Evolutionary conservation across 139 green algal genomes (phyloP).

Genomic region (Chlorella sp.): DNA sequence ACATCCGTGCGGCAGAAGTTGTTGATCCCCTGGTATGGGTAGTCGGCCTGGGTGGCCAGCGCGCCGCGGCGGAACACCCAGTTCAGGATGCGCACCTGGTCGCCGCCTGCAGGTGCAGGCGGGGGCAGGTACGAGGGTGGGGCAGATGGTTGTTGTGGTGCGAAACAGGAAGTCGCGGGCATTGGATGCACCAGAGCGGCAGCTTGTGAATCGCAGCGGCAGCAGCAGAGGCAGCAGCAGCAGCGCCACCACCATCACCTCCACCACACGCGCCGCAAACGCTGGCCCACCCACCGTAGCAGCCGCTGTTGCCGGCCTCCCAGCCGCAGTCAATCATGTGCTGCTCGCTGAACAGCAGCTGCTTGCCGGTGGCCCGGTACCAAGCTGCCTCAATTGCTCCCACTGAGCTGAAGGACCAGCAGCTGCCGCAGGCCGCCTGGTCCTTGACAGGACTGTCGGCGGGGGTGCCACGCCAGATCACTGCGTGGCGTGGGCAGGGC

Average conservation of each 20-base stretch:
- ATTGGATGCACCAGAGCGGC: no score
- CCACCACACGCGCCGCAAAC: not conserved
- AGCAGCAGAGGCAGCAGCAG: not conserved
- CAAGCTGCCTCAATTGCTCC: slow-evolving; percentile 56
- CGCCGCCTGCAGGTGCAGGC: not conserved
- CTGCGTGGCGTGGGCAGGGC: not conserved
- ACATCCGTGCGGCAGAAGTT: slow-evolving; percentile 50
- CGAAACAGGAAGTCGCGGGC: not conserved
- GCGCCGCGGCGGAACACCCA: slow-evolving; percentile 45
- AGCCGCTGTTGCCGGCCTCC: slow-evolving; percentile 52
- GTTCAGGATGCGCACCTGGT: slow-evolving; percentile 48
- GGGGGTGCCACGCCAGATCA: slow-evolving; percentile 55
- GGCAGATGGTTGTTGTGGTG: not conserved
- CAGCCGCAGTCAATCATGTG: slow-evolving; percentile 69
- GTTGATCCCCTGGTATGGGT: slow-evolving; percentile 61
- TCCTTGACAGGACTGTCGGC: slow-evolving; percentile 70
- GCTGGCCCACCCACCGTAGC: slow-evolving; percentile 37
- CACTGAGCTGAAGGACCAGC: slow-evolving; percentile 51
- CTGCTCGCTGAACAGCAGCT: slow-evolving; percentile 64
- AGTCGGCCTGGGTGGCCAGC: slow-evolving; percentile 44
- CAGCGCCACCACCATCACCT: not conserved
- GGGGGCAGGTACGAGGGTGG: not conserved
- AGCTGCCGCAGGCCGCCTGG: slow-evolving; percentile 60
- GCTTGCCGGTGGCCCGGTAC: slow-evolving; percentile 49
- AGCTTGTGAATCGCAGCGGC: no score